Evolutionary conservation across 2,329 filamentous ascomycete genomes (phyloP).

Genomic region (Aspergillus terreus): DNA sequence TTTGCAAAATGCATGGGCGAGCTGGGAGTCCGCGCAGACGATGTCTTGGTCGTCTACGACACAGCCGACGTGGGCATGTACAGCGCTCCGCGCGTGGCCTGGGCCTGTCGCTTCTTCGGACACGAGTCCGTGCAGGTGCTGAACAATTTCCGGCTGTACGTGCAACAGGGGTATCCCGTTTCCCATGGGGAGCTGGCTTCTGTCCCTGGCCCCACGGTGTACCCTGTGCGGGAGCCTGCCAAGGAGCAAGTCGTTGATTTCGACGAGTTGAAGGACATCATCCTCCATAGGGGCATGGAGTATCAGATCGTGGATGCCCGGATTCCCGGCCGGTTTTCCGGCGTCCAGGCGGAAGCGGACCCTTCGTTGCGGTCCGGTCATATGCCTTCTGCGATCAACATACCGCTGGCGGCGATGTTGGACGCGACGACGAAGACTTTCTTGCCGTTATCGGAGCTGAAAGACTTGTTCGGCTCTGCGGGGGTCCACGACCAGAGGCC

Average conservation of each 20-base stretch:
- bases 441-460: conserved; percentile 10
- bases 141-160: conserved; percentile 27
- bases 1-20: conserved; percentile 18
- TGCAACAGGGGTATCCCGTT: conserved; percentile 9
- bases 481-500: conserved; percentile 14
- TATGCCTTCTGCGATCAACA: conserved; percentile 24
- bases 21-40: conserved; percentile 19
- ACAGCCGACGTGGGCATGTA: conserved; percentile 25
- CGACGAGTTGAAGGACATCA: conserved; percentile 12
- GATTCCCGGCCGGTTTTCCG: conserved; percentile 17
- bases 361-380: conserved; percentile 18
- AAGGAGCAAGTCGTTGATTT: conserved; percentile 10
- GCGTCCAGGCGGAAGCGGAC: conserved; percentile 13
- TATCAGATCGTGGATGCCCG: conserved; percentile 22
- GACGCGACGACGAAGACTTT: conserved; percentile 9
- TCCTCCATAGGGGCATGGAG: background rate
- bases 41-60: conserved; percentile 28
- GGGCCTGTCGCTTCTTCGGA: conserved; percentile 25
- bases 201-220: background rate
- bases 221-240: background rate
- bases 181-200: background rate
- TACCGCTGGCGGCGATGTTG: conserved; percentile 21
- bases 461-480: conserved; percentile 10
- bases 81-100: conserved; percentile 26
- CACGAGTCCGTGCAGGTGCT: conserved; percentile 25